phyloP scores from a whole-genome alignment of 2,329 filamentous ascomycete genomes.

The Ophiostoma tasmaniense region DNA sequence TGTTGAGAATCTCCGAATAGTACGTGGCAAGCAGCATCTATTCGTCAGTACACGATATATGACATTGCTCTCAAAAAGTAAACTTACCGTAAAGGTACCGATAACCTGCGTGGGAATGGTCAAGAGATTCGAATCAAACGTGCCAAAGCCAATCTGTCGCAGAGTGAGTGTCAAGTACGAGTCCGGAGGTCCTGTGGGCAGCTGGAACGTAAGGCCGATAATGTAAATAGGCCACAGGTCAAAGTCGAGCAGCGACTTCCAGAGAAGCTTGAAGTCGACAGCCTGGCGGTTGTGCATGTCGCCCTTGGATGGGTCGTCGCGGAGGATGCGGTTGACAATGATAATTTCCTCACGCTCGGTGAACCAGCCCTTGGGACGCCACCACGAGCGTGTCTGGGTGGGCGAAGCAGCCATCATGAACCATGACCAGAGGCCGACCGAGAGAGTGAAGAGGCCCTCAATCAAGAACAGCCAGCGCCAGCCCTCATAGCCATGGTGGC shows the following conservation, averaged over 20 bases:
- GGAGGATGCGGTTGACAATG: conserved; percentile 32
- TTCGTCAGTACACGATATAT: neutral
- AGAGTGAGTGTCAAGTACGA: neutral
- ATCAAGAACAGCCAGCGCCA: conserved; percentile 44
- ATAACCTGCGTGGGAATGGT: neutral
- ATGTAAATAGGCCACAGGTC: conserved; percentile 21
- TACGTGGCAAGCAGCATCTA: neutral
- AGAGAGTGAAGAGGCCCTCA: conserved; percentile 40
- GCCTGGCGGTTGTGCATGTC: conserved; percentile 51
- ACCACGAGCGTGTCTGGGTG: conserved; percentile 28
- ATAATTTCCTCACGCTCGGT: neutral
- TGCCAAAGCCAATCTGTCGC: neutral
- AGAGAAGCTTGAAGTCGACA: conserved; percentile 33
- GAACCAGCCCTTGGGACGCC: neutral
- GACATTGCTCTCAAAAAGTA: neutral
- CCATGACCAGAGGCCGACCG: conserved; percentile 35
- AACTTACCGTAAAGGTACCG: neutral
- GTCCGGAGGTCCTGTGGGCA: conserved; percentile 13
- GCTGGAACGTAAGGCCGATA: conserved; percentile 15
- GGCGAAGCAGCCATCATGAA: conserved; percentile 39
- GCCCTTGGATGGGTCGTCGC: conserved; percentile 51
- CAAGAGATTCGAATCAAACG: neutral
- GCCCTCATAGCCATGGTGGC: conserved; percentile 29
- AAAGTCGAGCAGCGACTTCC: conserved; percentile 15
- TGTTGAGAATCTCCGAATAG: conserved; percentile 5